Evolutionary conservation across 1,139 yeast species (phyloP), one percentile per base, ranked within the genome.

Genomic region (Candida gigantensis): DNA sequence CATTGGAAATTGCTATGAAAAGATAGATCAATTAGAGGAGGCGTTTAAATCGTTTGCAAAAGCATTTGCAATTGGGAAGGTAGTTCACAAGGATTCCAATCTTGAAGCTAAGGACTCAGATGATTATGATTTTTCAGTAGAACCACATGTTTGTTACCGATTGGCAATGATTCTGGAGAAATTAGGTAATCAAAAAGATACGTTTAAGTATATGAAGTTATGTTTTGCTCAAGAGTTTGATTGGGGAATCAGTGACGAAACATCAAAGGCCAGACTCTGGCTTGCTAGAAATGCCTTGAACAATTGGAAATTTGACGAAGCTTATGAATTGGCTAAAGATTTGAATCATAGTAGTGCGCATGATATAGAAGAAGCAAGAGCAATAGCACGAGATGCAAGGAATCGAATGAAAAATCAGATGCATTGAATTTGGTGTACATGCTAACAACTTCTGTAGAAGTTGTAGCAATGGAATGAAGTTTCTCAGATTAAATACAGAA

Each of bases 361-460:
- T 43, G 96, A 87, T 51, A 77, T 88, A 24, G 96, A 88, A 53
- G 97, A 89, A 53, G 97, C 96, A 0, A 65, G 96, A 34, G 74
- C 84, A 0, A 83, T 90, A 32, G 87, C 92, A 0, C 70, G 94
- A 47, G 95, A 85, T 47, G 83, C 86, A 10, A 57, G 76, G 38
- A 71, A 65, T 44, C 55, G 76, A 43, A 68, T 69, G 69, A 36
- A 30, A 30, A 29, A 30, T 19, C 33, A 30, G 15, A 18, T 30
- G 9, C 33, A 30, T 23, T 18, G 19, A 18, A 6, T 18, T 7
- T 18, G n/a, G n/a, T n/a, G n/a, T n/a, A n/a, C n/a, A n/a, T n/a
- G n/a, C n/a, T n/a, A n/a, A n/a, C n/a, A n/a, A n/a, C n/a, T n/a
- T n/a, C n/a, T n/a, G n/a, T n/a, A n/a, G n/a, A n/a, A n/a, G n/a